phyloP scores from a whole-genome alignment of 192 early-diverging fungal genomes.

The Obelidium mucronatum region DNA sequence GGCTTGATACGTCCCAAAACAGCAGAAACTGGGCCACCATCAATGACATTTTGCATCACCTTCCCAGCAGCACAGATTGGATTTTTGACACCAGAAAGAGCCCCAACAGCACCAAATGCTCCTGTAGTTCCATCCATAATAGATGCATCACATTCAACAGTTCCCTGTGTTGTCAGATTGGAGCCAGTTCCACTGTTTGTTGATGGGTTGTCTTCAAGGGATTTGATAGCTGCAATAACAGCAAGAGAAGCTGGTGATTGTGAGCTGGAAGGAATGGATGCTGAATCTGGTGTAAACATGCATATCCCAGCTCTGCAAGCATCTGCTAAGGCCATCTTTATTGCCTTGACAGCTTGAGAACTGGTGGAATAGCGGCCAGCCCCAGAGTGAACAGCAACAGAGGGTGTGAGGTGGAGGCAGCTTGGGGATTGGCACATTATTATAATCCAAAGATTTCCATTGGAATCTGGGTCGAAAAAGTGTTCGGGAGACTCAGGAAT shows the following conservation, averaged over 20 bases:
- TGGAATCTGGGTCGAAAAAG: too few relatives aligned
- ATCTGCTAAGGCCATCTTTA: background rate
- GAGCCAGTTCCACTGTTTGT: conserved; percentile 78
- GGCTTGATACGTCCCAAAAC: conserved; percentile 60
- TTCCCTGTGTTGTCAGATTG: conserved; percentile 76
- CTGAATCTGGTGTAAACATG: background rate
- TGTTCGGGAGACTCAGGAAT: too few relatives aligned
- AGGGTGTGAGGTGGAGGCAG: conserved; percentile 20
- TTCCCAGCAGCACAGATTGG: conserved; percentile 59
- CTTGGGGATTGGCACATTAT: background rate
- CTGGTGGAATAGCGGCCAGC: conserved; percentile 45
- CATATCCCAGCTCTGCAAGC: background rate
- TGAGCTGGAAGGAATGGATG: background rate
- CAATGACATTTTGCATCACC: conserved; percentile 35
- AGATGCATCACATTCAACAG: conserved; percentile 87
- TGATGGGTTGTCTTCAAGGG: conserved; percentile 53
- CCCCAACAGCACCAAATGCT: conserved; percentile 80
- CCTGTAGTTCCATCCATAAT: conserved; percentile 70
- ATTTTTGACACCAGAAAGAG: conserved; percentile 70
- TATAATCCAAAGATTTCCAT: too few relatives aligned
- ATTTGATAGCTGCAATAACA: background rate
- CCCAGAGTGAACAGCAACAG: conserved; percentile 52
- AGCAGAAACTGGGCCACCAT: conserved; percentile 40
- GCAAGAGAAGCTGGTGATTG: background rate
- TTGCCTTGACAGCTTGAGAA: background rate